Evolutionary conservation across 2,329 filamentous ascomycete genomes (phyloP).

Genomic region (Claviceps sp.): DNA sequence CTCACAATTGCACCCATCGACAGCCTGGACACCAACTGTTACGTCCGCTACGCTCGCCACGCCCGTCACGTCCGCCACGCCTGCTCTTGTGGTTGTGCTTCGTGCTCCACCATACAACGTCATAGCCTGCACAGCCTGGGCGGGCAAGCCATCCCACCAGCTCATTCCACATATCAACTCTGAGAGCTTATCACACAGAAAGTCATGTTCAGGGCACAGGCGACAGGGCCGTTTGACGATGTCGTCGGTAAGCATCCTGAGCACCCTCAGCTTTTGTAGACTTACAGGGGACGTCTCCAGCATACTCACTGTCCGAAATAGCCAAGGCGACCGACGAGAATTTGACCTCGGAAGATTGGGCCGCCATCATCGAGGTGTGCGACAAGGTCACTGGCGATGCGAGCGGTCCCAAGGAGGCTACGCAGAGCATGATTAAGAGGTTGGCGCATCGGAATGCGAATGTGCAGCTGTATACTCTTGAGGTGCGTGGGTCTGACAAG

Average conservation of each 20-base stretch:
- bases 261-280: too few species aligned
- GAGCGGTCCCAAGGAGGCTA: slow-evolving; percentile 64
- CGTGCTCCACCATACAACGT: slow-evolving; percentile 3
- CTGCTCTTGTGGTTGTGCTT: not conserved
- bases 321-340: slow-evolving; percentile 91
- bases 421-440: slow-evolving; percentile 81
- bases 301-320: slow-evolving; percentile 13
- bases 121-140: slow-evolving; percentile 5
- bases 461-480: slow-evolving; percentile 87
- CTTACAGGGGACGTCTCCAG: not conserved
- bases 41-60: not conserved
- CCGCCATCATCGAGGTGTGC: slow-evolving; percentile 50
- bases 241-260: slow-evolving; percentile 36
- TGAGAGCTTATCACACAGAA: slow-evolving; percentile 3
- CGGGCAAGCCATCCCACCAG: not conserved
- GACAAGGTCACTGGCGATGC: slow-evolving; percentile 42
- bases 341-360: slow-evolving; percentile 69
- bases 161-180: too few species aligned
- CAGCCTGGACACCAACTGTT: not conserved
- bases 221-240: slow-evolving; percentile 45
- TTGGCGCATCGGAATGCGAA: slow-evolving; percentile 90
- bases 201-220: slow-evolving; percentile 46
- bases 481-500: slow-evolving; percentile 36
- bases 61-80: not conserved
- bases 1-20: not conserved